Evolutionary conservation across 2,329 filamentous ascomycete genomes (phyloP).

Genomic region (Onygenales sp.): DNA sequence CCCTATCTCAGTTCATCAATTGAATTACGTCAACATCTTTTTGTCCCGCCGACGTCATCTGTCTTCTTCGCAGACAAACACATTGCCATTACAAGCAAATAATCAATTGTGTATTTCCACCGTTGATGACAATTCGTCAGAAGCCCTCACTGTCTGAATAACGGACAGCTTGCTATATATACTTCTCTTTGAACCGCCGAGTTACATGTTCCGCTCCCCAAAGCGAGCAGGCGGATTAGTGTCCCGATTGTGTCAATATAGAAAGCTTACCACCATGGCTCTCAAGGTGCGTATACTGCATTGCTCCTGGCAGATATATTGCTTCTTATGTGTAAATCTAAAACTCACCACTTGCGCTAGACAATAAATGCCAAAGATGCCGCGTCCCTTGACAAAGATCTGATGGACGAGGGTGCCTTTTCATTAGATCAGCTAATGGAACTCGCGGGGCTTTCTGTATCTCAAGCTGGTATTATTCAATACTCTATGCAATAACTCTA

Average conservation of each 20-base stretch:
- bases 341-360: slow-evolving; percentile 34
- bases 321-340: neutral
- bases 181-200: neutral
- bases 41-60: neutral
- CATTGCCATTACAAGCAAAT: too few species aligned
- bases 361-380: slow-evolving; percentile 83
- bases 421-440: slow-evolving; percentile 97
- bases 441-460: slow-evolving; percentile 82
- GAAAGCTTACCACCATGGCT: neutral
- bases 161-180: too few species aligned
- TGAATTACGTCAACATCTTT: neutral
- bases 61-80: too few species aligned
- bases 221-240: slow-evolving; percentile 3
- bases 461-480: slow-evolving; percentile 60
- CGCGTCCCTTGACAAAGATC: slow-evolving; percentile 78
- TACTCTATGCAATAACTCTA: neutral
- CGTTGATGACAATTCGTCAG: too few species aligned
- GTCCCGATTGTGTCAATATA: neutral
- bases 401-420: slow-evolving; percentile 81
- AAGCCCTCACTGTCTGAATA: too few species aligned
- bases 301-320: neutral
- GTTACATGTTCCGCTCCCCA: neutral
- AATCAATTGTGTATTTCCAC: too few species aligned
- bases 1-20: neutral
- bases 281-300: slow-evolving; percentile 3